Evolutionary conservation across 768 basidiomycete species (phyloP).

Genomic region (Rhizopogon roseolus): DNA sequence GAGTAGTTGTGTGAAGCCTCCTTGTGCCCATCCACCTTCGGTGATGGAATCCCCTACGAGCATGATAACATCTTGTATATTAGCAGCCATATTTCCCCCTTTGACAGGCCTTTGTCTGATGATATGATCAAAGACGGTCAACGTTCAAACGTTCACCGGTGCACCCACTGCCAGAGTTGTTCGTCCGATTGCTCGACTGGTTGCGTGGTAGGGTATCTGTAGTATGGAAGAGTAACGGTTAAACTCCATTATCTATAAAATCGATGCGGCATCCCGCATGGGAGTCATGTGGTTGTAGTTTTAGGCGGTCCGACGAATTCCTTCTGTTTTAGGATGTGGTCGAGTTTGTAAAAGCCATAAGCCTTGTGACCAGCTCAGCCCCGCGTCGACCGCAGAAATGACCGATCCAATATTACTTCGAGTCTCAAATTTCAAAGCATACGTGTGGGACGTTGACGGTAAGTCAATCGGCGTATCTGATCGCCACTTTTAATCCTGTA

Average conservation of each 20-base stretch:
- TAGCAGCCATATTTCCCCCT: slow-evolving; percentile 43
- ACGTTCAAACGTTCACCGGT: neutral
- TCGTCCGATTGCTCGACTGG: neutral
- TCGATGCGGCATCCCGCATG: neutral
- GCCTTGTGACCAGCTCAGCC: neutral
- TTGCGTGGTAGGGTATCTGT: neutral
- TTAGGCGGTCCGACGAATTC: no score
- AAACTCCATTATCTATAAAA: slow-evolving; percentile 4
- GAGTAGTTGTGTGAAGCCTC: slow-evolving; percentile 67
- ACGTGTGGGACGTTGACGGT: slow-evolving; percentile 90
- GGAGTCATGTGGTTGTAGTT: slow-evolving; percentile 1
- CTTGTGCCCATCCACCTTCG: slow-evolving; percentile 54
- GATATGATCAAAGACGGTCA: neutral
- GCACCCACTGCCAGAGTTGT: neutral
- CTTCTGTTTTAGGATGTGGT: no score
- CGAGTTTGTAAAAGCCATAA: neutral
- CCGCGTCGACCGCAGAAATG: neutral
- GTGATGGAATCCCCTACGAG: slow-evolving; percentile 84
- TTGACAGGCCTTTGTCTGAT: neutral
- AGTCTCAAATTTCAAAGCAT: slow-evolving; percentile 74
- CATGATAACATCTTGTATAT: slow-evolving; percentile 61
- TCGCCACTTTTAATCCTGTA: neutral
- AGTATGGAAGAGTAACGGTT: neutral
- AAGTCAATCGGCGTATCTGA: slow-evolving; percentile 5
- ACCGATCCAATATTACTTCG: slow-evolving; percentile 48